Percentiles rank a stretch among this genome's conserved stretches.
Evolutionary conservation across 495 filamentous ascomycete species (phyloP).

Genomic region (Filosporella fistucella): DNA sequence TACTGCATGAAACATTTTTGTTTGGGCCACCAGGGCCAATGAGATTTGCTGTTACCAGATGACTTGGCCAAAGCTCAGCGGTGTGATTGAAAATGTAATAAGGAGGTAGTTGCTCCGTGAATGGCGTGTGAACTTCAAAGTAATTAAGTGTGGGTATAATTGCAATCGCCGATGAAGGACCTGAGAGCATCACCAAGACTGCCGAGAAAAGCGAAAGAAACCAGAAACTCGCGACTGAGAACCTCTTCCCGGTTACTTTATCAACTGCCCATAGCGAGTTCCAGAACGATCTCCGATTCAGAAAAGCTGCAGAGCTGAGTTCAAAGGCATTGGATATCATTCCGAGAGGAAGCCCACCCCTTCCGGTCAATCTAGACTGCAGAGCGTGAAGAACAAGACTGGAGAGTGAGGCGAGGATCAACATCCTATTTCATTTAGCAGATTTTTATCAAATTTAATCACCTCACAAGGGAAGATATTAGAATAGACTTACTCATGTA

Average conservation of each 20-base stretch:
- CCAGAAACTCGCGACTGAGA: slow-evolving; percentile 3
- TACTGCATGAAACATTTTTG: neutral
- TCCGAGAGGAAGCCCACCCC: neutral
- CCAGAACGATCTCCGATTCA: slow-evolving; percentile 4
- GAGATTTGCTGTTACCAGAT: neutral
- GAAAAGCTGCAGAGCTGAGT: neutral
- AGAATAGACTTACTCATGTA: neutral
- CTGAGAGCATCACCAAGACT: slow-evolving; percentile 1
- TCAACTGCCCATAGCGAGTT: slow-evolving; percentile 4
- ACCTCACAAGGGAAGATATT: neutral
- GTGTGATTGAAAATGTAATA: slow-evolving; percentile 9
- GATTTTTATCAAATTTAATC: neutral
- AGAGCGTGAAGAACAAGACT: neutral
- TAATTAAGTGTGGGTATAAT: slow-evolving; percentile 11
- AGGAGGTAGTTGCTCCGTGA: neutral
- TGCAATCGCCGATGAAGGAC: slow-evolving; percentile 7
- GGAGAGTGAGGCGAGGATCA: slow-evolving; percentile 3
- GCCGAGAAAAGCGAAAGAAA: slow-evolving; percentile 5
- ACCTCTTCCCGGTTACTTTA: neutral
- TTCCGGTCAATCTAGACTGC: neutral
- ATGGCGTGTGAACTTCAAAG: slow-evolving; percentile 1
- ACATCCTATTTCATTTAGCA: neutral
- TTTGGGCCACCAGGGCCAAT: neutral
- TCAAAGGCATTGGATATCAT: slow-evolving; percentile 8
- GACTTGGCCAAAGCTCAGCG: slow-evolving; percentile 3